Base-by-base conservation (phyloP, 2,329 filamentous ascomycete genomes). In the Penicillium sumatraense region DNA sequence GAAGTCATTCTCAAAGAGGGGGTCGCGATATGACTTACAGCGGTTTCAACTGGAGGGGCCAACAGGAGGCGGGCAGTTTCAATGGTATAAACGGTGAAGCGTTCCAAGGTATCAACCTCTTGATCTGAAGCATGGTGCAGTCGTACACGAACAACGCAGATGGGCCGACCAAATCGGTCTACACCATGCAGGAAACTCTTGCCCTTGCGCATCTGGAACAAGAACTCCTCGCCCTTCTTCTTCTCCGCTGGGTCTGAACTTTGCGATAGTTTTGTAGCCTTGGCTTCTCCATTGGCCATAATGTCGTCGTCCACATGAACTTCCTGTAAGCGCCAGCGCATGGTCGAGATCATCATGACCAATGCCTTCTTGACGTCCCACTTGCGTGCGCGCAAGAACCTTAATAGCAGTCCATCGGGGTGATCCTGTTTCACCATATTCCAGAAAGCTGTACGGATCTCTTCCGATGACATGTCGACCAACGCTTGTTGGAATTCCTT, bases 351-450 rank as follows among this genome's bases (percentile, higher is more conserved):
- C 73, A 97, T 79, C 95, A 99, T 99, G 62, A 96, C 84, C 23
- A 98, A 81, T 3, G 95, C 95, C 71, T 91, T 92, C 49, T 96
- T 89, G 16, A 96, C 87, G 69, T 99, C 91, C 95, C 95, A 99
- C 76, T 96, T 96, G 42, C 92, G 83, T n/a, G 92, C 92, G 49
- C 92, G 83, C 53, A 96, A 79, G 74, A 96, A 96, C 38, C 92
- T 86, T 54, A 96, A 78, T 14, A 93, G 78, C 16, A 96, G 79
- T 2, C 88, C 89, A 75, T 99, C 95, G 0, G 95, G 95, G 70
- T 98, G 86, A 69, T 99, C 95, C 67, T 95, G 89, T 79, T 98
- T 99, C 55, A 93, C 85, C 91, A 97, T 96, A 63, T 80, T 84
- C 95, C 95, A 98, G 70, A 98, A 89, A 0, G 92, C 88, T 14